Evolutionary conservation across 2,329 filamentous ascomycete genomes (phyloP), one percentile per base, ranked within the genome.

Genomic region (Setomelanomma holmii): DNA sequence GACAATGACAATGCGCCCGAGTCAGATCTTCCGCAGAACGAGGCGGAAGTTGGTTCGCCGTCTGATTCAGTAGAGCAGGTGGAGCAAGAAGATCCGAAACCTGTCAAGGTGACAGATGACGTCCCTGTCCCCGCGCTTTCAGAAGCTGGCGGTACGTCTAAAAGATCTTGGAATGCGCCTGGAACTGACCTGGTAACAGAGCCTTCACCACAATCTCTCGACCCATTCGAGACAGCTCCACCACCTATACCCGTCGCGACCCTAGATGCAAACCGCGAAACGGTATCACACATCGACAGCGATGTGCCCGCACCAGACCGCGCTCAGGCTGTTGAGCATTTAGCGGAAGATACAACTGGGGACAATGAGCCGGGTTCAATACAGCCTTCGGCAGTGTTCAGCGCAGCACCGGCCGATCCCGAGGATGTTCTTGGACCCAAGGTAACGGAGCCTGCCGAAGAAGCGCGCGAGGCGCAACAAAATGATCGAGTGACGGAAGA

Each of bases 251-350:
- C 60, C 33, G 58, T 50, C 27, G 49, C 61, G n/a, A 61, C 62
- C 14, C 50, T 58, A 19, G 52, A 67, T 19, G 46, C 47, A 23
- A 40, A 56, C 2, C 63, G 55, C 1, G 64, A 65, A 38, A 56
- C 57, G 2, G 43, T 66, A 27, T 66, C 64, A 34, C 64, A 66
- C 27, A 62, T 67, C 5, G 63, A 64, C 21, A 61, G 61, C 47
- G 52, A 64, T 2, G 16, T 52, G 3, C 50, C 60, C 19, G 54
- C 58, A 8, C 60, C 58, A n/a, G 42, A 56, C 19, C 49, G 42
- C 16, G 46, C 41, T 16, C 58, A 59, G 43, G 55, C 50, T 17
- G 56, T 58, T 4, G 60, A 60, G 24, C 34, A 52, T 16, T 27
- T 54, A 16, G 49, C 57, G 10, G 65, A 64, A 43, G 53, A 62